Conservation (phyloP, 805 yeast genomes). For the Yarrowia hollandica region DNA sequence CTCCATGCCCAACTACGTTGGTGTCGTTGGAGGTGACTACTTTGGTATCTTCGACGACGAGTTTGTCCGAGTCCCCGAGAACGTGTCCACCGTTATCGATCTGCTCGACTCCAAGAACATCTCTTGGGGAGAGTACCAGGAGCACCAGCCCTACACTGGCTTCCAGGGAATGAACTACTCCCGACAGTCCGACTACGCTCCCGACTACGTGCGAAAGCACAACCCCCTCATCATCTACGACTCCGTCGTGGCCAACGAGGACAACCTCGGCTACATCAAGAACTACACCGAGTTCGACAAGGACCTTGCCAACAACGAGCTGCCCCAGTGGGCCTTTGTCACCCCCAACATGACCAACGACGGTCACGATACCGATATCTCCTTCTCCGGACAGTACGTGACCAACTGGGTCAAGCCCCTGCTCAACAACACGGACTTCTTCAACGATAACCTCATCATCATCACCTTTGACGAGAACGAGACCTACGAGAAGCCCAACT, state of each 20-base stretch:
- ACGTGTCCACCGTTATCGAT: constrained; percentile 52
- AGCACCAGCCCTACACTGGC: constrained; percentile 55
- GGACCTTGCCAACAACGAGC: constrained; percentile 45
- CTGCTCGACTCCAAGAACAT: constrained; percentile 49
- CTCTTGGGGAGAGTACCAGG: constrained; percentile 57
- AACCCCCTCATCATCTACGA: constrained; percentile 51
- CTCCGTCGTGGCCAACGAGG: constrained; percentile 42
- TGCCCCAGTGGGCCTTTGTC: constrained; percentile 56
- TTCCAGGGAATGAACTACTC: constrained; percentile 51
- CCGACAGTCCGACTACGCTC: constrained; percentile 48
- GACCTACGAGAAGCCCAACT: constrained; percentile 48
- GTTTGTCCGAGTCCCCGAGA: constrained; percentile 49
- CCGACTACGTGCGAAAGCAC: constrained; percentile 55
- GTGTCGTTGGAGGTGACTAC: constrained; percentile 54
- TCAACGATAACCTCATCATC: constrained; percentile 48
- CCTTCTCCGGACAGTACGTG: constrained; percentile 50
- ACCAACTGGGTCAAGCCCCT: constrained; percentile 49
- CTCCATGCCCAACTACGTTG: constrained; percentile 56
- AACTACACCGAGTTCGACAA: constrained; percentile 49
- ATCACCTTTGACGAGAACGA: constrained; percentile 55
- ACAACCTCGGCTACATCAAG: constrained; percentile 49
- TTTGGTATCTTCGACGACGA: constrained; percentile 51
- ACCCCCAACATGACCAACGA: constrained; percentile 58
- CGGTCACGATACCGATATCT: constrained; percentile 53
- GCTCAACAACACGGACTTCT: constrained; percentile 50